phyloP scores from a whole-genome alignment of 208 protist genomes.

The Crithidia expoeki region DNA sequence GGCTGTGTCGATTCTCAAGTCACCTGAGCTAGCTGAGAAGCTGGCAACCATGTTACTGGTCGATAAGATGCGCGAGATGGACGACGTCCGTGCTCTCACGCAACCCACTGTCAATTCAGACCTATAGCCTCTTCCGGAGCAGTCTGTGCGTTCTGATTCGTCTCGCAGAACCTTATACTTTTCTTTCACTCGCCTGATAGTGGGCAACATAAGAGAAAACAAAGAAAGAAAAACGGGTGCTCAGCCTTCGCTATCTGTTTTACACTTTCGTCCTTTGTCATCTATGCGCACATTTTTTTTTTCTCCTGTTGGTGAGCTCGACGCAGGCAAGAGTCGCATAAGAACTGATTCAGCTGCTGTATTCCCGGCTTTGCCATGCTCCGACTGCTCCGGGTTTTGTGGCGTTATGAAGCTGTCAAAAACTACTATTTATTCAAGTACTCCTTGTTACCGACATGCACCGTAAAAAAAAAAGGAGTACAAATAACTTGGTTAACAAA shows the following conservation, averaged over 20 bases:
- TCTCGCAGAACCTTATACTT: conserved; percentile 1
- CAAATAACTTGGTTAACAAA: not conserved
- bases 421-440: too few relatives aligned
- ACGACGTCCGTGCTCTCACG: conserved; percentile 31
- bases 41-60: conserved; percentile 81
- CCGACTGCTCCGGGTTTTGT: not conserved
- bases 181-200: not conserved
- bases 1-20: conserved; percentile 66
- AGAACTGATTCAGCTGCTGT: not conserved
- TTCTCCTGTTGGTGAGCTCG: not conserved
- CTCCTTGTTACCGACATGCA: not conserved
- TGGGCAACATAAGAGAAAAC: not conserved
- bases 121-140: too few relatives aligned
- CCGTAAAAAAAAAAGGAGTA: not conserved
- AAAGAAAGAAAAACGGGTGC: not conserved
- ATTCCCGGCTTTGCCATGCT: not conserved
- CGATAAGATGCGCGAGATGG: conserved; percentile 38
- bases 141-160: too few relatives aligned
- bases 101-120: not conserved
- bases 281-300: too few relatives aligned
- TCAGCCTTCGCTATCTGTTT: too few relatives aligned
- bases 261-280: not conserved
- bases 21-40: conserved; percentile 59
- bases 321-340: not conserved
- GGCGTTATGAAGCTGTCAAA: too few relatives aligned